Conservation (phyloP, 176 grass and related monocot species). For the barley (Hordeum vulgare) region DNA sequence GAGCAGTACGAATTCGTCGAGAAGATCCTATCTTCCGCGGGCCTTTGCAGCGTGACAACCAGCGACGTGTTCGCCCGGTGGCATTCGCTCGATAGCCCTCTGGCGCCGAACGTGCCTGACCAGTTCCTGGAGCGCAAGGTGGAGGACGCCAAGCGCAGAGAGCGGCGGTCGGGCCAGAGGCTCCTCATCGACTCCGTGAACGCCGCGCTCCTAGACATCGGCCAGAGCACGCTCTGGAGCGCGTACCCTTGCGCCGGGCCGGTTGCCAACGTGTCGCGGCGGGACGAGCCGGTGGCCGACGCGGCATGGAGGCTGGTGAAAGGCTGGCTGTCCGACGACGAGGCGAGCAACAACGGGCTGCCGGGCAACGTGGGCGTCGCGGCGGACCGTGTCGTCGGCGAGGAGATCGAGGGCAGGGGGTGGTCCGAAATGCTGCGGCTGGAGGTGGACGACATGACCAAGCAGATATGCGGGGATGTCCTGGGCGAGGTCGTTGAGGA, state of each 20-base stretch:
- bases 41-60: conserved; percentile 28
- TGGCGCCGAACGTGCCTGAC: conserved; percentile 53
- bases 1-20: conserved; percentile 51
- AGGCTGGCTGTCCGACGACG: conserved; percentile 51
- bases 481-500: conserved; percentile 66
- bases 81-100: conserved; percentile 60
- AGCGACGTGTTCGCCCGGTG: conserved; percentile 45
- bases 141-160: conserved; percentile 58
- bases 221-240: conserved; percentile 37
- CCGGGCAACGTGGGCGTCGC: conserved; percentile 21
- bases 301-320: conserved; percentile 61
- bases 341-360: neutral
- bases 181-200: conserved; percentile 87
- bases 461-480: conserved; percentile 59
- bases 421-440: conserved; percentile 47
- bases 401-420: conserved; percentile 52
- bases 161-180: conserved; percentile 72
- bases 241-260: conserved; percentile 43
- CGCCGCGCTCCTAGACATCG: conserved; percentile 57
- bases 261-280: neutral
- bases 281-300: conserved; percentile 23
- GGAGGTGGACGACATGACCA: conserved; percentile 74
- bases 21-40: conserved; percentile 51
- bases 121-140: conserved; percentile 60
- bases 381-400: conserved; percentile 46